These are phyloP conservation scores for Skeletonema marinoi DNA, from an alignment of 108 stramenopile genomes.

Conservation along the genomic window DNA sequence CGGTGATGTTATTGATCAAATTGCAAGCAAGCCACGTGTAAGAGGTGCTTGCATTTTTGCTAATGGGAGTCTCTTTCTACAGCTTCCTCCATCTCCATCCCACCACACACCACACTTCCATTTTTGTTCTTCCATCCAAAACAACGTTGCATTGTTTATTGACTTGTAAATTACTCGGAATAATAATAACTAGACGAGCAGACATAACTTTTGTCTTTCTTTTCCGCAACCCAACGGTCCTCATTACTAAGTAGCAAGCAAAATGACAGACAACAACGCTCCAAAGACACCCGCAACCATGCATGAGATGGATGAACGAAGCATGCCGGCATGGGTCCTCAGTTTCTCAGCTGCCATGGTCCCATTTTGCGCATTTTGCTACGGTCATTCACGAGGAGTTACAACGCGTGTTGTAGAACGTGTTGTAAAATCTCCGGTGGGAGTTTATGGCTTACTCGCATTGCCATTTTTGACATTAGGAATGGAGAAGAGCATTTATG, in stretches of 20 bases:
- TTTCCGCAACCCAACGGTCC: neutral
- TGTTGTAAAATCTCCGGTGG: conserved; percentile 74
- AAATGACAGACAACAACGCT: conserved; percentile 6
- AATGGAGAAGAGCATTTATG: conserved; percentile 89
- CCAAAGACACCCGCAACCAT: conserved; percentile 22
- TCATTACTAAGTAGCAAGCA: neutral
- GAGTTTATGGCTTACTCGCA: conserved; percentile 81
- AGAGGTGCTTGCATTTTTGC: neutral
- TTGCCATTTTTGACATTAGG: conserved; percentile 79
- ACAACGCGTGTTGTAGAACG: conserved; percentile 67
- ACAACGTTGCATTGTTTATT: no score
- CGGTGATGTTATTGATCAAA: neutral
- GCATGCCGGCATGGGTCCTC: conserved; percentile 59
- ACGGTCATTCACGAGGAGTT: conserved; percentile 71
- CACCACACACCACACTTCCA: neutral
- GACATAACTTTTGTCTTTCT: no score
- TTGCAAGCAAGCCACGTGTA: neutral
- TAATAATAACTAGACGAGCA: no score
- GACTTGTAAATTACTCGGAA: no score
- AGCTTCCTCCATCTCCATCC: neutral
- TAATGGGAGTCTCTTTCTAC: neutral
- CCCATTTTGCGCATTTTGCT: conserved; percentile 81
- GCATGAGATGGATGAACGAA: conserved; percentile 24
- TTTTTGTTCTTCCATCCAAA: no score
- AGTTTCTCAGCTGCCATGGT: conserved; percentile 81